Conservation (phyloP, 1,139 yeast genomes). For the Saccharomyces hybrid region DNA sequence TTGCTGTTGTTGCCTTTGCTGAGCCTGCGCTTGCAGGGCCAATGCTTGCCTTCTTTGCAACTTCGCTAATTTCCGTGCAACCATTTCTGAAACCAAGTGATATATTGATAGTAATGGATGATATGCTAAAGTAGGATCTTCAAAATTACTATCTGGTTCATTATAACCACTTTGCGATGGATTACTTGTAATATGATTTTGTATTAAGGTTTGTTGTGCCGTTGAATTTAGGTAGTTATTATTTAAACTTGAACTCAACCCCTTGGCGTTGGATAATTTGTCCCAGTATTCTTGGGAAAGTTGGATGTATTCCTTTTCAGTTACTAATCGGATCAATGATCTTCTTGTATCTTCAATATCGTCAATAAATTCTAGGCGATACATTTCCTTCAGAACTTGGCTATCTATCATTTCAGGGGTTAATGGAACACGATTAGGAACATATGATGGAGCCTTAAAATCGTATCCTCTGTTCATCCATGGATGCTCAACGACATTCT, state of each 20-base stretch:
- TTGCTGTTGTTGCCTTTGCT: conserved; percentile 16
- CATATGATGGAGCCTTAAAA: conserved; percentile 56
- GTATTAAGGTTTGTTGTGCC: conserved; percentile 5
- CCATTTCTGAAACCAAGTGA: conserved; percentile 77
- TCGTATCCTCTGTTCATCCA: conserved; percentile 94
- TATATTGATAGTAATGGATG: conserved; percentile 87
- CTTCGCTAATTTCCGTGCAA: conserved; percentile 57
- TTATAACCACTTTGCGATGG: conserved; percentile 2
- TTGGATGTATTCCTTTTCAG: conserved; percentile 60
- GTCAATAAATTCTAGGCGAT: conserved; percentile 70
- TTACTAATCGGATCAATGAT: conserved; percentile 51
- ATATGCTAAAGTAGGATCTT: conserved; percentile 85
- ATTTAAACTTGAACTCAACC: conserved; percentile 7
- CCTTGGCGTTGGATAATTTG: conserved; percentile 9
- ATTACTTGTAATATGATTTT: neutral
- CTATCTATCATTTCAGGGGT: conserved; percentile 56
- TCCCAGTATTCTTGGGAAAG: conserved; percentile 25
- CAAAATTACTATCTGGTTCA: conserved; percentile 22
- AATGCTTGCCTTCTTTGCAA: conserved; percentile 23
- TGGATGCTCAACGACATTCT: conserved; percentile 79
- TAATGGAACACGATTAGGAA: conserved; percentile 74
- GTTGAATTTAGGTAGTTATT: conserved; percentile 5
- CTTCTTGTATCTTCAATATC: conserved; percentile 49
- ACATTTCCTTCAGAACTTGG: conserved; percentile 64
- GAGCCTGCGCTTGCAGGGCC: conserved; percentile 14